These are phyloP conservation scores for Fusarium xylarioides DNA, from an alignment of 2,329 filamentous ascomycete species.

Conservation along the genomic window DNA sequence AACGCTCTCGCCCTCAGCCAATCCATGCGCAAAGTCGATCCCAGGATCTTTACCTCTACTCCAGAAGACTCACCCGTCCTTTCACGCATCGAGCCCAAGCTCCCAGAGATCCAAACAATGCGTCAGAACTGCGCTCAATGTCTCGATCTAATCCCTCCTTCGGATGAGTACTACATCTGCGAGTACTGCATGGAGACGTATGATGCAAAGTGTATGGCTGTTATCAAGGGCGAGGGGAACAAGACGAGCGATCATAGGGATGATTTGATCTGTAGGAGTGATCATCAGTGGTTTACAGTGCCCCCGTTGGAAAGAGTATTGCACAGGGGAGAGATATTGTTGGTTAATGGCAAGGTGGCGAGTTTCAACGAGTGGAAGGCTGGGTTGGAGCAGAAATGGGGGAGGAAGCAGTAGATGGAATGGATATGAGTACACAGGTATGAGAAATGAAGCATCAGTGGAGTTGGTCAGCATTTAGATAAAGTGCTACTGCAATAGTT, in stretches of 20 bases:
- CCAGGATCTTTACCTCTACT: slow-evolving; percentile 40
- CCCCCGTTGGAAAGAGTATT: slow-evolving; percentile 48
- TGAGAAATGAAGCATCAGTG: slow-evolving; percentile 9
- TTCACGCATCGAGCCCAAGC: slow-evolving; percentile 47
- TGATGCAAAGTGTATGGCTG: slow-evolving; percentile 48
- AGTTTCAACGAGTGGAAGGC: slow-evolving; percentile 51
- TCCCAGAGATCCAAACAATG: slow-evolving; percentile 48
- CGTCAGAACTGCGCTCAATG: slow-evolving; percentile 52
- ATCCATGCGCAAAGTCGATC: slow-evolving; percentile 51
- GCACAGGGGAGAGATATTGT: slow-evolving; percentile 52
- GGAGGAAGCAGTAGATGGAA: neutral
- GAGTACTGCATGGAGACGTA: slow-evolving; percentile 52
- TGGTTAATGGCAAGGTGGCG: slow-evolving; percentile 44
- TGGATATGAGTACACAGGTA: neutral
- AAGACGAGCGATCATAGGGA: slow-evolving; percentile 42
- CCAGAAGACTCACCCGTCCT: slow-evolving; percentile 44
- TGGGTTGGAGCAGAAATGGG: slow-evolving; percentile 46
- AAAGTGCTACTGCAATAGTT: neutral
- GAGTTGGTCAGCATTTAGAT: slow-evolving; percentile 15
- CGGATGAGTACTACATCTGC: slow-evolving; percentile 49
- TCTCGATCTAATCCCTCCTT: slow-evolving; percentile 45
- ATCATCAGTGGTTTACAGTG: slow-evolving; percentile 53
- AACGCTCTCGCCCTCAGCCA: slow-evolving; percentile 51
- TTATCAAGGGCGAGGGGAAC: slow-evolving; percentile 45
- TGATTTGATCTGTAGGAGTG: slow-evolving; percentile 47